phyloP scores from a whole-genome alignment of 2,329 filamentous ascomycete species.

The Emmonsia crescens region DNA sequence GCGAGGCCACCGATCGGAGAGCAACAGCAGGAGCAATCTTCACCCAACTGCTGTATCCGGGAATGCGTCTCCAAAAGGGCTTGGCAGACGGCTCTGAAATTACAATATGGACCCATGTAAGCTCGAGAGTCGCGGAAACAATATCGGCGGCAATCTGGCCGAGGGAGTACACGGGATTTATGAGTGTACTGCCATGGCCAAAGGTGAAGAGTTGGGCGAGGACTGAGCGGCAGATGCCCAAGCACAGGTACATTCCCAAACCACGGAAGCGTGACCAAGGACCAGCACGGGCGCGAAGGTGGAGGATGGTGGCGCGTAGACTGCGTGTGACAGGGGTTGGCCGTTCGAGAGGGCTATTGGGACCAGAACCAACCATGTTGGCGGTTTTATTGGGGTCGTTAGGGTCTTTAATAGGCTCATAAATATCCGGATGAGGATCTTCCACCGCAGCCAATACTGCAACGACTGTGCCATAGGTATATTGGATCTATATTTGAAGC shows the following conservation, averaged over 20 bases:
- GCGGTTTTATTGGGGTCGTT: conserved; percentile 14
- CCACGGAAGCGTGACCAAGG: conserved; percentile 60
- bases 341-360: conserved; percentile 34
- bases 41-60: conserved; percentile 53
- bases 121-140: conserved; percentile 54
- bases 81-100: conserved; percentile 58
- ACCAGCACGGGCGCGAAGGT: conserved; percentile 55
- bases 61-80: conserved; percentile 59
- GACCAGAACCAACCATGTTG: conserved; percentile 20
- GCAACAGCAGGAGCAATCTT: conserved; percentile 60
- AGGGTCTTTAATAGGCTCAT: conserved; percentile 38
- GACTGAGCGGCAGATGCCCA: conserved; percentile 34
- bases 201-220: conserved; percentile 38
- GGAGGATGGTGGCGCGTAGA: conserved; percentile 47
- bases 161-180: conserved; percentile 36
- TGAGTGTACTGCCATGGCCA: conserved; percentile 22
- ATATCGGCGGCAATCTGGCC: conserved; percentile 49
- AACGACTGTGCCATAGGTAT: conserved; percentile 51
- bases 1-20: conserved; percentile 48
- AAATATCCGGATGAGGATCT: conserved; percentile 43
- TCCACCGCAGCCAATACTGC: conserved; percentile 55
- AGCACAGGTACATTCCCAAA: conserved; percentile 41
- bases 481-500: conserved; percentile 32
- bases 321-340: conserved; percentile 51
- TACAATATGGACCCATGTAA: conserved; percentile 77